Evolutionary conservation across 495 filamentous ascomycete genomes (phyloP), one percentile per base, ranked within the genome.

Genomic region (Lindgomyces ingoldianus): DNA sequence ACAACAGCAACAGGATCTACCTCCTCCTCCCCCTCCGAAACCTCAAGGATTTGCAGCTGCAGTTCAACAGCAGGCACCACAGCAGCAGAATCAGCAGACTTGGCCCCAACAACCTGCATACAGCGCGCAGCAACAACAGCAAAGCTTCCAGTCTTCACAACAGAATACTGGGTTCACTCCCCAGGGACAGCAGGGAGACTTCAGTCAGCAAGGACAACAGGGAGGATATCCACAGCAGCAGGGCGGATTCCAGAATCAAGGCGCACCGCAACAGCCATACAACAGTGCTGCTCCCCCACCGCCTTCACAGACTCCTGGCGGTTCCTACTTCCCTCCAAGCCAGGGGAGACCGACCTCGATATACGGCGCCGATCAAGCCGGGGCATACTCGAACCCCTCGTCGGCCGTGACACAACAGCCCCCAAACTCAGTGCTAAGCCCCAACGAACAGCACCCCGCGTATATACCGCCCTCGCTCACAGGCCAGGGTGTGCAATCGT

Each of bases 401-500:
- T 69, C 66, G 2, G 57, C 67, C 3, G 39, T 49, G 1, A n/a
- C 57, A 30, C 26, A 48, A 27, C 64, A 55, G 16, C 58, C 68
- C 10, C 64, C 68, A 2, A 21, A 49, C 3, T 58, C 58, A 8
- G 63, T 67, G 21, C 36, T 72, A 6, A 69, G 66, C 25, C 69
- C 69, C 25, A 60, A 66, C 33, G 69, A 66, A 26, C 66, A 69
- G 48, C 56, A 72, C 4, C 69, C 69, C 0, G 57, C 65, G 0
- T 72, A 72, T 26, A 64, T 72, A 19, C 69, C 69, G 8, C 69
- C 69, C 10, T 72, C 69, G 24, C 59, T 72, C 27, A 57, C 65
- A 0, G 69, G 69, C 11, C 65, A 72, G 42, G 69, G 69, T 10
- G 66, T 72, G 8, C 52, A 63, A 25, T 50, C 69, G 19, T 72